These are phyloP conservation scores for Saxophila tyrrhenica DNA, from an alignment of 495 filamentous ascomycete species.

Conservation along the genomic window DNA sequence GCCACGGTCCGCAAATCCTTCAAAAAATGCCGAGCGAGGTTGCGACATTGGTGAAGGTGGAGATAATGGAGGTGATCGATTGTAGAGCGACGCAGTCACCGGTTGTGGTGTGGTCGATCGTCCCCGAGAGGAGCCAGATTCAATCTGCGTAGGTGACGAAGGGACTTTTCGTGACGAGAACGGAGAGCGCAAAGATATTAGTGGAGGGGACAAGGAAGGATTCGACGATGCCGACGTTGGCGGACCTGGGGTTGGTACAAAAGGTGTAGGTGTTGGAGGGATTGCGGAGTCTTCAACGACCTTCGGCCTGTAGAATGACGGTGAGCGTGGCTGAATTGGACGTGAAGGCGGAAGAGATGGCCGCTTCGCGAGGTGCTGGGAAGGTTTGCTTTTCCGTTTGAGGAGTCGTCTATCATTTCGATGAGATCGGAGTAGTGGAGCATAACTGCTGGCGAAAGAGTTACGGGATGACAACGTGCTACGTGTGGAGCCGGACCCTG, in stretches of 20 bases:
- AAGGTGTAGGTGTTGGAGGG: not conserved
- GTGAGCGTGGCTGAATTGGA: not conserved
- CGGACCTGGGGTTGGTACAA: too few species aligned
- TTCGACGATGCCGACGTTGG: not conserved
- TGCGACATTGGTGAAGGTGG: not conserved
- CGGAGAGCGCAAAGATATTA: not conserved
- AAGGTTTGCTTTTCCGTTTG: slow-evolving; percentile 12
- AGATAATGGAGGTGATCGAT: not conserved
- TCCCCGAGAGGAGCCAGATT: not conserved
- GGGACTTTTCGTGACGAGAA: not conserved
- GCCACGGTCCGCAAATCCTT: too few species aligned
- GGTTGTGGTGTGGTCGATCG: not conserved
- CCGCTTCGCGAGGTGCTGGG: not conserved
- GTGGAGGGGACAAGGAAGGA: not conserved
- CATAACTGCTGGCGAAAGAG: slow-evolving; percentile 15
- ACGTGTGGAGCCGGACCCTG: not conserved
- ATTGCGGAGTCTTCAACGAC: slow-evolving; percentile 10
- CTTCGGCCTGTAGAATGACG: slow-evolving; percentile 15
- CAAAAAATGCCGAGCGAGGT: too few species aligned
- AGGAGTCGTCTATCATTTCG: slow-evolving; percentile 8
- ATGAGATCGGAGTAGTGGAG: slow-evolving; percentile 5
- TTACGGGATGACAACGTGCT: not conserved
- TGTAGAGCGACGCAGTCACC: not conserved
- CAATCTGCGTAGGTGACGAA: not conserved
- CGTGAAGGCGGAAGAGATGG: not conserved